phyloP scores from a whole-genome alignment of 257 asterid species.

The Handroanthus guayacan region DNA sequence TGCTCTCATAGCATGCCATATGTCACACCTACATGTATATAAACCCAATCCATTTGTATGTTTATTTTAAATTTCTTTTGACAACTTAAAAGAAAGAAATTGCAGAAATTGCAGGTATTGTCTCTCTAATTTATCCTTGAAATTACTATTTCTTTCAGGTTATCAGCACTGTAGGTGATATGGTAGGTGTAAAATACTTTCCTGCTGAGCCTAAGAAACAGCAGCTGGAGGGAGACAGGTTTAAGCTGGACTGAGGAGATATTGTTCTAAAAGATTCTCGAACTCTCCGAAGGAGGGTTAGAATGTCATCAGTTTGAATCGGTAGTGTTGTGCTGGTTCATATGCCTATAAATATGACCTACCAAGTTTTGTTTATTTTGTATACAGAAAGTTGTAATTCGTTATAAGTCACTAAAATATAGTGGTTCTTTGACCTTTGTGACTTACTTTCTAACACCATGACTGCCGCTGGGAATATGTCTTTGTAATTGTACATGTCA shows the following conservation, averaged over 20 bases:
- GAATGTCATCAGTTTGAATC: neutral
- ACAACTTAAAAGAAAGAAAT: neutral
- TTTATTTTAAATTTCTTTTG: neutral
- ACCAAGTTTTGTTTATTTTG: slow-evolving; percentile 6
- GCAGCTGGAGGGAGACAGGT: slow-evolving; percentile 55
- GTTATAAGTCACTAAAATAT: slow-evolving; percentile 3
- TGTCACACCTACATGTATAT: too few relatives aligned
- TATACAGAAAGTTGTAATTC: slow-evolving; percentile 22
- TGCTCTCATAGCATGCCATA: too few relatives aligned
- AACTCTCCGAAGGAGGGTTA: slow-evolving; percentile 11
- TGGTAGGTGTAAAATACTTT: slow-evolving; percentile 69
- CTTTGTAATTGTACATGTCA: neutral
- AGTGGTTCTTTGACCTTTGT: neutral
- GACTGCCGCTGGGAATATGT: neutral
- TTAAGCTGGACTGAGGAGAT: slow-evolving; percentile 51
- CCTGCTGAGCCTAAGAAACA: slow-evolving; percentile 73
- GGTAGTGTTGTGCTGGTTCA: neutral
- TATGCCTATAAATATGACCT: neutral
- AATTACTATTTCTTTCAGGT: slow-evolving; percentile 46
- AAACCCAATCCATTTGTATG: too few relatives aligned
- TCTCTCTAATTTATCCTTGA: neutral
- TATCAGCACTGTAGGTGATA: slow-evolving; percentile 69
- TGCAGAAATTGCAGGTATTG: neutral
- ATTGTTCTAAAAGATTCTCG: neutral
- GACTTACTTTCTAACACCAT: neutral